Evolutionary conservation across 352 stramenopile species (phyloP).

Genomic region (Phytophthora litchii): DNA sequence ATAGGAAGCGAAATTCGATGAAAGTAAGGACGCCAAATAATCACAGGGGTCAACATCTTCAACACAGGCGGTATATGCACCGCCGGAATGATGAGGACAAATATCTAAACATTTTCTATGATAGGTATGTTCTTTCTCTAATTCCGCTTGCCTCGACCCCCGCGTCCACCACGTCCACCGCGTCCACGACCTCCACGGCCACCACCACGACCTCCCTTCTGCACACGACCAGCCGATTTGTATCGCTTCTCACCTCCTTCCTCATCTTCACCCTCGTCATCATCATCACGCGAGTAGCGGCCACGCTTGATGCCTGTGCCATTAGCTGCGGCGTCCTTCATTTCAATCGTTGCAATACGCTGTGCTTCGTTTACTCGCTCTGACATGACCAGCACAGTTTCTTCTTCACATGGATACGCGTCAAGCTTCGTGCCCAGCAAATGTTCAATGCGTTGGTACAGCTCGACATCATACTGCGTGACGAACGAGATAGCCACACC

Average conservation of each 20-base stretch:
- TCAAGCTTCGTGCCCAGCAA: constrained; percentile 86
- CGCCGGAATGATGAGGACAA: constrained; percentile 19
- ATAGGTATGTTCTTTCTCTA: constrained; percentile 26
- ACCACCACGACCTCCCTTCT: constrained; percentile 42
- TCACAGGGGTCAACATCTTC: constrained; percentile 10
- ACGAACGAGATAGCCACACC: constrained; percentile 97
- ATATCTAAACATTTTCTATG: constrained; percentile 43
- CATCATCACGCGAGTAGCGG: constrained; percentile 63
- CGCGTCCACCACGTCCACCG: constrained; percentile 30
- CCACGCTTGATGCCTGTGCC: constrained; percentile 56
- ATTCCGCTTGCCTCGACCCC: constrained; percentile 42
- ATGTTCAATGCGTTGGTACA: constrained; percentile 97
- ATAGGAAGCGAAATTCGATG: constrained; percentile 69
- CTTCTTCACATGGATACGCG: constrained; percentile 89
- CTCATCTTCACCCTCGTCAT: constrained; percentile 44
- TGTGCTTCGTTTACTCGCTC: constrained; percentile 98
- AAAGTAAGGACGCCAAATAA: constrained; percentile 3
- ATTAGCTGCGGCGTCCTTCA: constrained; percentile 83
- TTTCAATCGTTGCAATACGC: constrained; percentile 92
- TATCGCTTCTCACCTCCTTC: constrained; percentile 70
- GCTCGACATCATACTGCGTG: constrained; percentile 98
- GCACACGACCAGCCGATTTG: constrained; percentile 73
- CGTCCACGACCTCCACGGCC: constrained; percentile 36
- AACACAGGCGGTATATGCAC: constrained; percentile 5
- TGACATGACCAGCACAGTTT: constrained; percentile 96